Base-by-base conservation (phyloP, 108 stramenopile species). In the Cyclotella baltica region DNA sequence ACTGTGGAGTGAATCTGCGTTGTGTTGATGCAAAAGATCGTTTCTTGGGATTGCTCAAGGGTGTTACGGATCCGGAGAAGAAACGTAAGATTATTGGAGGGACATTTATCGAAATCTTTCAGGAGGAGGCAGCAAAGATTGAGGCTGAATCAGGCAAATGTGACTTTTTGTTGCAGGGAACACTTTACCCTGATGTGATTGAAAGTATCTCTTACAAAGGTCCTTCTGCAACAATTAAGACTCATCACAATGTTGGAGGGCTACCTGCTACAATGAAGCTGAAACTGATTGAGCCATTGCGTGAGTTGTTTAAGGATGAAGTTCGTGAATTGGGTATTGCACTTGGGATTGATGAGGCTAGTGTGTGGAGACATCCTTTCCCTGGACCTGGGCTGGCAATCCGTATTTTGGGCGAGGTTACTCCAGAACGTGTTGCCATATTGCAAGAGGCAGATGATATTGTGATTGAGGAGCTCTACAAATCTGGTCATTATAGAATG, bases 371-470 rank as follows among this genome's bases (percentile, higher is more conserved):
- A 1, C 98, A 99, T 76, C 99, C 99, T 11, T 99, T 99, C 85
- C 99, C 99, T n/a, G 99, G 99, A 10, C 99, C 99, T 22, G 99
- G 98, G 27, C 76, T 99, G 58, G 99, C 98, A 70, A 98, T 99
- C 72, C 97, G 98, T 58, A 90, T 97, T 59, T 70, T 98, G 29
- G 97, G 96, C 37, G 93, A 94, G 76, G 92, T 98, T 50, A 97
- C 91, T 62, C 35, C 81, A 57, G 97, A 98, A 77, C 86, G 93
- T 22, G 90, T 96, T 20, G 90, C 90, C 66, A 97, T 95, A 35
- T 77, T 98, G 28, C 94, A 97, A 59, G 90, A 97, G 72, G 99
- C 99, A 16, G 99, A 98, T 74, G 97, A 88, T 23, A 98, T 99
- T 86, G 79, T 97, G 67, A 97, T 98, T 65, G 93, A 97, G 65